Base-by-base conservation (phyloP, 768 basidiomycete species). In the Lepiota venenata region DNA sequence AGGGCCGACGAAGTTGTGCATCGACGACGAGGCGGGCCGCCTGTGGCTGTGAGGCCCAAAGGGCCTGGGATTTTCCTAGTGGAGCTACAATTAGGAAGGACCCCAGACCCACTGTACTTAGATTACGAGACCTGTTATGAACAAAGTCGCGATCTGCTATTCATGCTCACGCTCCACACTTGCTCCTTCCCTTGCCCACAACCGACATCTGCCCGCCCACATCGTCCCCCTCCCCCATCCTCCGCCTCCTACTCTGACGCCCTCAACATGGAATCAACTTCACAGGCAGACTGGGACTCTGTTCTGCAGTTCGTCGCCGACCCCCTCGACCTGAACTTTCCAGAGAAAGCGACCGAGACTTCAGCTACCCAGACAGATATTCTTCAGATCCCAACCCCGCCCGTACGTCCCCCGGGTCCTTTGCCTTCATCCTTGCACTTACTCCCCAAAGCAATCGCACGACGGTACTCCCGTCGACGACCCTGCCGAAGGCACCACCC, bases 351-450 rank as follows among this genome's bases (percentile, higher is more conserved):
- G 10, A 63, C 62, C 39, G 69, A 61, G 58, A 35, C 49, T 66
- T 62, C 56, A 59, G 60, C 43, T 49, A 47, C 25, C 51, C 48
- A 37, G 50, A 58, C 54, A 60, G 39, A 38, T 59, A 63, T 51
- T 58, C 52, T 50, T 32, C 83, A 85, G 60, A 71, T 84, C 11
- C 85, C 86, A 27, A 87, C 86, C 2, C 85, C 85, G 20, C 86
- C 85, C 32, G 84, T 86, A 63, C 56, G 82, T 66, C 10, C 29
- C 16, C 15, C n/a, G n/a, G n/a, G n/a, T 11, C 9, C 35, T 41
- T 57, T 38, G 27, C 49, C 38, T 4, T 27, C 29, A 39, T 29
- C 21, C 43, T 25, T 18, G 35, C 44, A 29, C 38, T 54, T 58
- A 47, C 20, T 37, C 25, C 42, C 40, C 21, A 15, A 65, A 82